These are phyloP conservation scores for Epichloe sylvatica DNA, from an alignment of 2,329 filamentous ascomycete genomes.

Conservation along the genomic window DNA sequence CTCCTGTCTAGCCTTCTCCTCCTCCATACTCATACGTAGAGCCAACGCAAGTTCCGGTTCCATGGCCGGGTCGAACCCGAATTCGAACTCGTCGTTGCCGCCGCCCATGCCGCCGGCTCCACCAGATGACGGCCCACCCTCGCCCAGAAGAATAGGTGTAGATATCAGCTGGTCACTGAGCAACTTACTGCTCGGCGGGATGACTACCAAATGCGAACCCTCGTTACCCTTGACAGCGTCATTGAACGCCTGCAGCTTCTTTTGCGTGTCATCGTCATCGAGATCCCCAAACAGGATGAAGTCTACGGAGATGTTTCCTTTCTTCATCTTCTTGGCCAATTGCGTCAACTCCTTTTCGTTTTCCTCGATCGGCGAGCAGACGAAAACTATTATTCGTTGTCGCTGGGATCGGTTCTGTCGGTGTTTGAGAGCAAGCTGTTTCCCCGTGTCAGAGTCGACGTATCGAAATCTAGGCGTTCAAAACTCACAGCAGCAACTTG, in stretches of 20 bases:
- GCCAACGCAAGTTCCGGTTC: slow-evolving; percentile 92
- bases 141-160: slow-evolving; percentile 79
- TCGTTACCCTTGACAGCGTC: slow-evolving; percentile 84
- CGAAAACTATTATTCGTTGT: slow-evolving; percentile 93
- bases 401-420: slow-evolving; percentile 94
- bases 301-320: slow-evolving; percentile 85
- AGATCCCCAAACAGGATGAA: slow-evolving; percentile 92
- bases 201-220: slow-evolving; percentile 78
- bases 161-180: slow-evolving; percentile 84
- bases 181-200: slow-evolving; percentile 80
- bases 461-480: too few relatives aligned
- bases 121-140: slow-evolving; percentile 39
- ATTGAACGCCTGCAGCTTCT: slow-evolving; percentile 90
- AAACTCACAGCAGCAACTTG: slow-evolving; percentile 80
- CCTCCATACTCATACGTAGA: slow-evolving; percentile 93
- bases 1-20: slow-evolving; percentile 89
- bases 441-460: slow-evolving; percentile 1
- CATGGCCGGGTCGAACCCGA: slow-evolving; percentile 78
- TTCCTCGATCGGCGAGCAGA: slow-evolving; percentile 83
- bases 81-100: slow-evolving; percentile 51
- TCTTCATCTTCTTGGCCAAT: slow-evolving; percentile 97
- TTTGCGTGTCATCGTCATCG: slow-evolving; percentile 73
- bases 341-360: slow-evolving; percentile 78
- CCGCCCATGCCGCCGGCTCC: slow-evolving; percentile 43
- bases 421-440: slow-evolving; percentile 86